Evolutionary conservation across 2,329 filamentous ascomycete genomes (phyloP), one percentile per base, ranked within the genome.

Genomic region (Colletotrichum brevisporum): DNA sequence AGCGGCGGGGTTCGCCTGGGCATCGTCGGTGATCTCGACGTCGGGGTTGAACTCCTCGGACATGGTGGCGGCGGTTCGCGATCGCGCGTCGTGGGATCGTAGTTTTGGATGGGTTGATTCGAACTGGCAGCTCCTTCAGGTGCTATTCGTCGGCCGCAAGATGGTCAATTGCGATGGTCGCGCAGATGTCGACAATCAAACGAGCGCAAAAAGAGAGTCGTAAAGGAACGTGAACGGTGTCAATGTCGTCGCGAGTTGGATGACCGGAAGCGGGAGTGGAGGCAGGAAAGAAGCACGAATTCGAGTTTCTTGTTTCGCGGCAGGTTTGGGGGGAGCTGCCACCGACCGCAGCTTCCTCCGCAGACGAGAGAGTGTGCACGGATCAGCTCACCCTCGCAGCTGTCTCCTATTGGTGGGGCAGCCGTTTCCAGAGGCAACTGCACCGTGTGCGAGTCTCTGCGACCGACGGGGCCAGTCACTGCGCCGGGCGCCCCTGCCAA

Each of bases 11-110:
- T 77, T 78, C 3, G 69, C 61, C 13, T 71, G 69, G 10, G 54
- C 71, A 27, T 66, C 70, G 56, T 78, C 76, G 55, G 68, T 57
- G 73, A 77, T 76, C 64, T 76, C 76, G 50, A 74, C 70, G 24
- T 78, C 75, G 53, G 59, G 59, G 61, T 59, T 50, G 53, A 60
- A 21, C 1, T 71, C 65, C 6, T 66, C 67, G 24, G 67, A 12
- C 79, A 72, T 72, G 27, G 27, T 31, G 27, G 41, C 39, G 6
- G 31, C 26, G 12, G 55, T 55, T 51, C 39, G 54, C 54, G 48
- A 65, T 52, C 12, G 18, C 9, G 55, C 31, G n/a, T 15, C 26
- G 27, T n/a, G 24, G 27, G 12, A 26, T 9, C 36, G 41, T n/a
- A 18, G 18, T 15, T 39, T 65, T 57, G 26, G 8, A n/a, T 36